Evolutionary conservation across 495 filamentous ascomycete genomes (phyloP), one percentile per base, ranked within the genome.

Genomic region (Immersiella caudata): DNA sequence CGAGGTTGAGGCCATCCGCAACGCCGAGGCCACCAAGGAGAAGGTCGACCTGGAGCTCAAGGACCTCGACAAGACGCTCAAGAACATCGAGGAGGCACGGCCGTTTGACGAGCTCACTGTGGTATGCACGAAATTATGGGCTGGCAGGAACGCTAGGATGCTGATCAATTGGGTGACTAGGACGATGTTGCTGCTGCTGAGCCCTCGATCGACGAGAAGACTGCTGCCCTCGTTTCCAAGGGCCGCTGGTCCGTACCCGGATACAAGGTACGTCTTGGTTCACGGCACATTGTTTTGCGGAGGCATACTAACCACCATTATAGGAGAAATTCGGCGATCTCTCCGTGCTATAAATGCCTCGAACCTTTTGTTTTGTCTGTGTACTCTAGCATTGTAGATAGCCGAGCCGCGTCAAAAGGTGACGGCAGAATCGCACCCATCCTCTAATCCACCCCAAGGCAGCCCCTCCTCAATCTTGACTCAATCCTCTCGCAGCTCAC

Each of bases 321-420:
- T 72, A 97, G 94, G 94, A 98, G 89, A 96, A 92, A 88, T 98
- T 98, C 85, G 94, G 94, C 85, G 93, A 98, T 78, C 88, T 97
- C 70, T 93, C 93, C 66, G 79, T 96, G 65, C 83, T 97, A 72
- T 98, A 96, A 87, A 86, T 76, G 67, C 57, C 57, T 67, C 68
- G 62, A 58, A 40, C 69, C 51, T 59, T 71, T 68, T 64, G 40
- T 79, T 84, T 80, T 78, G 73, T 81, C 80, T 83, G 75, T 86
- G 83, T 85, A 85, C 80, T 84, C 80, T 83, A 86, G 84, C 83
- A 82, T 82, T 83, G 82, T 83, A 83, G 79, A 82, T 83, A 83
- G 75, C 79, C 80, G 67, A 70, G 72, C 60, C 66, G 72, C 65
- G 58, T 60, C 67, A 33, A 73, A 58, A 64, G 59, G 59, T 51